These are phyloP conservation scores for Cyclospora cayetanensis DNA, from an alignment of 169 alveolate genomes.

Conservation along the genomic window DNA sequence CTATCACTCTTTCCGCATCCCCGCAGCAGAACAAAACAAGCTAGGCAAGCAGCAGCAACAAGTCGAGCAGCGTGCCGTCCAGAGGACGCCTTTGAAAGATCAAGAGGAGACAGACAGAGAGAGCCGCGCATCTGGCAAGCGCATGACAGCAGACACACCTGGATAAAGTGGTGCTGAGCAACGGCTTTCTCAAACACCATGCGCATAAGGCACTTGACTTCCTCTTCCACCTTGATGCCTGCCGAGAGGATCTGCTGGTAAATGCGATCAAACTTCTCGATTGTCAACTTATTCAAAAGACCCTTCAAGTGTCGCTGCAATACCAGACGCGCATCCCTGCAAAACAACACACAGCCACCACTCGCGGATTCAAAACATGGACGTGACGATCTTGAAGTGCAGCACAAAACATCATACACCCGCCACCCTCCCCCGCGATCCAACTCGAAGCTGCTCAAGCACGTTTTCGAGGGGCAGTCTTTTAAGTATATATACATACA, in stretches of 20 bases:
- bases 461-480: too few relatives aligned
- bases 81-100: background rate
- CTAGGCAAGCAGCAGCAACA: background rate
- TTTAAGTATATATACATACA: too few relatives aligned
- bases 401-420: too few relatives aligned
- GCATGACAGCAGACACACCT: conserved; percentile 8
- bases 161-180: conserved; percentile 82
- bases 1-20: background rate
- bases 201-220: conserved; percentile 74
- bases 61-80: background rate
- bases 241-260: conserved; percentile 73
- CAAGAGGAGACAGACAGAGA: background rate
- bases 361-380: too few relatives aligned
- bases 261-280: conserved; percentile 80
- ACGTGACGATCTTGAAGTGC: too few relatives aligned
- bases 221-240: conserved; percentile 75
- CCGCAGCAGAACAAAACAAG: background rate
- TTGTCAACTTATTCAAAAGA: conserved; percentile 77
- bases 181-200: conserved; percentile 81
- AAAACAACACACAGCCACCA: too few relatives aligned
- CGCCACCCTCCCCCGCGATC: too few relatives aligned
- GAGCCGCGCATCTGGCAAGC: conserved; percentile 10
- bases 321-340: conserved; percentile 60
- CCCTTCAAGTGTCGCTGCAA: conserved; percentile 68
- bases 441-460: too few relatives aligned